phyloP scores from a whole-genome alignment of 306 rosid genomes.

The Gleditsia sinensis region DNA sequence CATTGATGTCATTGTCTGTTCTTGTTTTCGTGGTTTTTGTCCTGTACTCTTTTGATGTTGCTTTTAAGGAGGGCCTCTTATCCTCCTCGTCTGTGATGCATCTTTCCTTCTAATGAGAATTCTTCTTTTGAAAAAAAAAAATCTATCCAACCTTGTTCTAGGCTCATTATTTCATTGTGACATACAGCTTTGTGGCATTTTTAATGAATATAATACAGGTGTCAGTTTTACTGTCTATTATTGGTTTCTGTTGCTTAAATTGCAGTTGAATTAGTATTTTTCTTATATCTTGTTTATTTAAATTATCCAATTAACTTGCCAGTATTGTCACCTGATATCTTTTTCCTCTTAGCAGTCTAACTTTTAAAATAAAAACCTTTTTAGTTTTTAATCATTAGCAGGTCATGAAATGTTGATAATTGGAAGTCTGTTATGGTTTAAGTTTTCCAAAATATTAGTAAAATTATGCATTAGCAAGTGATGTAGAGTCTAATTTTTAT shows the following conservation, averaged over 20 bases:
- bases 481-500: background rate
- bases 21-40: background rate
- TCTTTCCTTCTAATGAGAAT: background rate
- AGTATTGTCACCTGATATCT: background rate
- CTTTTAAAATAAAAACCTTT: background rate
- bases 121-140: no score
- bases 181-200: background rate
- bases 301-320: background rate
- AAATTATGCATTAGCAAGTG: background rate
- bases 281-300: background rate
- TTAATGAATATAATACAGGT: background rate
- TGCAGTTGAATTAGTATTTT: background rate
- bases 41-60: background rate
- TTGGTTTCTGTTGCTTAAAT: background rate
- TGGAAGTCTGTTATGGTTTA: background rate
- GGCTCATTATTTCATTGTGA: background rate
- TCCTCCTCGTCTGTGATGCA: background rate
- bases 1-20: background rate
- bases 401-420: background rate
- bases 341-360: background rate
- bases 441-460: background rate
- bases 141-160: background rate
- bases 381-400: background rate
- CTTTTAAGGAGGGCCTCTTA: background rate
- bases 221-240: background rate